Conservation (phyloP, 2,329 filamentous ascomycete genomes). For the Pseudogymnoascus sp. region DNA sequence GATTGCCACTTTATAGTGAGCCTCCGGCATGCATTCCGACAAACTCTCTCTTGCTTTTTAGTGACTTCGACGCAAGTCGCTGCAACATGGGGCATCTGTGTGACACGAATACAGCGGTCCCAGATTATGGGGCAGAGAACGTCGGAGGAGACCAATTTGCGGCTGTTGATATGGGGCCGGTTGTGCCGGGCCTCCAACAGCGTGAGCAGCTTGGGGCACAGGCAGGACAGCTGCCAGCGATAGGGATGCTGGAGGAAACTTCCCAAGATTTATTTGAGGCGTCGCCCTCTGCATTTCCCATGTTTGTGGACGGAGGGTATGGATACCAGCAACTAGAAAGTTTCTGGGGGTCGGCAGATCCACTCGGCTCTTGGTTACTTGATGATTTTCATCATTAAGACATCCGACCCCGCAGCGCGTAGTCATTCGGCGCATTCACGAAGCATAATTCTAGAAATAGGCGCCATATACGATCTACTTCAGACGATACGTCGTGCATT, state of each 20-base stretch:
- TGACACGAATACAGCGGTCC: background rate
- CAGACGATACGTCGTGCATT: too few species aligned
- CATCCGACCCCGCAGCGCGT: background rate
- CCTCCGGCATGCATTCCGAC: slow-evolving; percentile 3
- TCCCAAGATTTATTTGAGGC: background rate
- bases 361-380: slow-evolving; percentile 6
- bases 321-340: slow-evolving; percentile 7
- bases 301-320: background rate
- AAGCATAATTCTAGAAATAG: background rate
- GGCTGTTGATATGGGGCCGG: background rate
- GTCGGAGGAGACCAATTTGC: background rate
- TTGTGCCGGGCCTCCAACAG: background rate
- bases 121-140: background rate
- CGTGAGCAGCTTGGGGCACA: background rate
- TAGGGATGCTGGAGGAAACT: background rate
- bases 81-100: slow-evolving; percentile 8
- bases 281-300: background rate
- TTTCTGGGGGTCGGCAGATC: slow-evolving; percentile 5
- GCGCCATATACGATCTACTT: background rate
- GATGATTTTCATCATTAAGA: slow-evolving; percentile 1
- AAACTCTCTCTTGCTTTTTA: slow-evolving; percentile 1
- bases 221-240: background rate
- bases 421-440: background rate
- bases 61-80: background rate
- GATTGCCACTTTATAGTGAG: background rate